Base-by-base conservation (phyloP, 2,329 filamentous ascomycete genomes). In the Orbilia oligospora region DNA sequence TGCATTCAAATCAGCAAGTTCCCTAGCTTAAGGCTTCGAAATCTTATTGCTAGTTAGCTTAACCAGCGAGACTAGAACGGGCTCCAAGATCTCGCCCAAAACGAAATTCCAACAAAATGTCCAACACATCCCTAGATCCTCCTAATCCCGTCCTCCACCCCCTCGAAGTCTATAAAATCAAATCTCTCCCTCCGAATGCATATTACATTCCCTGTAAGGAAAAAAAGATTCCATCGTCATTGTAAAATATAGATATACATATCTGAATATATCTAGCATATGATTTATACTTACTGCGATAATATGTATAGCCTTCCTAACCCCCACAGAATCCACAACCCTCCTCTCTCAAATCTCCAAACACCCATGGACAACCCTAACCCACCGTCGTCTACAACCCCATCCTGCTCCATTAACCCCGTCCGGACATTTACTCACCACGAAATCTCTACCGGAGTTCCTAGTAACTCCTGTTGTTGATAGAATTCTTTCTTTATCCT, bases 381-480 rank as follows among this genome's bases (percentile, higher is more conserved):
- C 91, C n/a, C 93, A 94, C 84, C 92, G 96, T 70, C 91, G 95
- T 49, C 89, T 99, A 0, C 94, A 98, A 87, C 93, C 93, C 0
- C 93, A 94, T 88, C 96, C 95, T 0, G 96, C 93, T 1, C 89
- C 93, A 71, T 89, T 98, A 9, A 91, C 93, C 41, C 89, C 90
- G 68, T 88, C 84, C 8, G 89, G 97, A 84, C 91, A 89, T 16
- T 88, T 99, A 0, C 87, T 98, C 24, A 90, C 91, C 66, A 87
- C 91, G 1, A 84, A 85, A 4, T 88, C 91, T 5, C 87, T 98
- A 5, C 94, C 95, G 14, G 63, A 85, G 5, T 98, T 93, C 90
- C 90, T 98, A 5, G 85, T 87, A 41, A 86, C 88, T 0, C 93
- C 93, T 1, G 86, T 97, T 56, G 85, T 96, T 64, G 84, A 89